These are phyloP conservation scores for Fusarium nodosum DNA, from an alignment of 2,329 filamentous ascomycete genomes.

Conservation along the genomic window DNA sequence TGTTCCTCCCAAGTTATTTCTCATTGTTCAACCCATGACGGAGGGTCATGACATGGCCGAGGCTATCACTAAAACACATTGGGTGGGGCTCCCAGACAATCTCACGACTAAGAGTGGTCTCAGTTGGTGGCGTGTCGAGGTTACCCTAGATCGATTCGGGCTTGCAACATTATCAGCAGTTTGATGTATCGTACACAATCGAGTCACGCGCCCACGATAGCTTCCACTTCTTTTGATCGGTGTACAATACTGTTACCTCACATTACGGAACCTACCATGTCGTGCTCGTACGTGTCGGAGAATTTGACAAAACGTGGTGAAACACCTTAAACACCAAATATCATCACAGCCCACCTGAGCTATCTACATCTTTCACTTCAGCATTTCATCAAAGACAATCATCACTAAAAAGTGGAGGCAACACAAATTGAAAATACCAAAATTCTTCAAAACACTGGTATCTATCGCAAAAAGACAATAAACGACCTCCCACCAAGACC, in stretches of 20 bases:
- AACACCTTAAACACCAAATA: conserved; percentile 22
- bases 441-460: conserved; percentile 39
- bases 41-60: conserved; percentile 25
- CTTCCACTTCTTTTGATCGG: not conserved
- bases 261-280: too few species aligned
- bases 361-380: not conserved
- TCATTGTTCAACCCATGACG: conserved; percentile 10
- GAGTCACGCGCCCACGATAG: conserved; percentile 11
- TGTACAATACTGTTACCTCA: too few species aligned
- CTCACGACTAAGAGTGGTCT: conserved; percentile 39
- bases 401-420: conserved; percentile 30
- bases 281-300: not conserved
- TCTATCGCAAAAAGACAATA: conserved; percentile 31
- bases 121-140: conserved; percentile 38
- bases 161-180: conserved; percentile 18
- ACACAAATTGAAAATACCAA: conserved; percentile 31
- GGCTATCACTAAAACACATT: conserved; percentile 40
- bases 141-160: conserved; percentile 36
- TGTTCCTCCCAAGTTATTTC: not conserved
- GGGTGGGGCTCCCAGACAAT: conserved; percentile 31
- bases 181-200: conserved; percentile 3
- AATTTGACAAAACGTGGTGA: not conserved
- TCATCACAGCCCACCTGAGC: not conserved
- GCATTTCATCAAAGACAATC: not conserved
- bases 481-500: conserved; percentile 21